Evolutionary conservation across 139 green algal genomes (phyloP), one percentile per base, ranked within the genome.

Genomic region (Chlamydomonas applanata): DNA sequence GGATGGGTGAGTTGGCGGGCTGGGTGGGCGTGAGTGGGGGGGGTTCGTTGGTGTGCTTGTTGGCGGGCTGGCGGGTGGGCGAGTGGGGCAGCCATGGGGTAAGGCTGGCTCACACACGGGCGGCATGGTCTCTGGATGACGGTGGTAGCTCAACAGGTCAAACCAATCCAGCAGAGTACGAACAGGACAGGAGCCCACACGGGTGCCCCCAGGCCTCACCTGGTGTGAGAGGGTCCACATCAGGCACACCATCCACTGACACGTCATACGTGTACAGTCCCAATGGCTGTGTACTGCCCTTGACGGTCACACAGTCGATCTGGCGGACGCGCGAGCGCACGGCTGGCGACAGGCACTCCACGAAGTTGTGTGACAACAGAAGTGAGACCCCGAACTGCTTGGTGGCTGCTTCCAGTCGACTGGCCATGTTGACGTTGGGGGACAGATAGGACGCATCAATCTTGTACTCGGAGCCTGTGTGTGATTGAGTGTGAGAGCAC

Each of bases 401-500:
- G 29, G 94, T 98, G 69, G 93, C 94, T 0, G 94, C 93, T 78
- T 99, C 95, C 66, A 99, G 88, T 11, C 95, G 84, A 13, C 88
- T 91, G 3, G 94, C 93, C 87, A 99, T 96, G 89, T 99, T 99
- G 57, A 99, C 95, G 79, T 98, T 96, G 36, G 95, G 95, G 1
- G 90, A 97, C 36, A 99, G 84, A 80, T 98, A 98, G 45, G 86
- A 94, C 5, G 95, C 93, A 69, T 99, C 95, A 35, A 99, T 93
- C 87, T 99, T 99, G 91, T 96, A 92, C 77, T 95, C 89, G 20
- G 87, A 95, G 20, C 95, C 84, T 89, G 78, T 61, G 53, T 61
- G 53, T 61, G 53, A 27, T 25, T 61, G 24, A 20, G 53, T 49
- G 40, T 7, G 40, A 7, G 40, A 49, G 40, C 7, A 49, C 7